phyloP scores from a whole-genome alignment of 371 early-diverging fungal species.

The Circinella umbellata region DNA sequence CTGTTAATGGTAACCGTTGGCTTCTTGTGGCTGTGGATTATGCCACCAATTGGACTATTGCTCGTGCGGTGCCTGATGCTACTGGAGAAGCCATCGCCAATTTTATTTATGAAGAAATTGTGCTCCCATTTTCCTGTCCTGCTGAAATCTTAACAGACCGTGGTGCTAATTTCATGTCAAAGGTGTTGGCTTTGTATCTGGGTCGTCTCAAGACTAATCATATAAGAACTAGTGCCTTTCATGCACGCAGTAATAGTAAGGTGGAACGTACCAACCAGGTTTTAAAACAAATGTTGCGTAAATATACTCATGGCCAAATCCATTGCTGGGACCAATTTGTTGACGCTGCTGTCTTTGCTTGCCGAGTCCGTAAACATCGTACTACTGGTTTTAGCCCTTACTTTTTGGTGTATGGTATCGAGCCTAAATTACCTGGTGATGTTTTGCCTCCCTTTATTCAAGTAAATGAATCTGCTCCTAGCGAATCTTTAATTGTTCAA shows the following conservation, averaged over 20 bases:
- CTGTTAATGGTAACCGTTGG: conserved; percentile 24
- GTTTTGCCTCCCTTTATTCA: conserved; percentile 1
- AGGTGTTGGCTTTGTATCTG: not conserved
- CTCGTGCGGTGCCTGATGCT: conserved; percentile 15
- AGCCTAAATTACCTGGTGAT: not conserved
- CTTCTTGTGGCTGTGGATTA: conserved; percentile 40
- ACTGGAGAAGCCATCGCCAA: conserved; percentile 13
- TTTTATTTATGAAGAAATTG: conserved; percentile 6
- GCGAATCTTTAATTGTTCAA: not conserved
- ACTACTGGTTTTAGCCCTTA: conserved; percentile 14
- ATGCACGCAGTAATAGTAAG: no score
- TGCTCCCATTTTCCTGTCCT: not conserved
- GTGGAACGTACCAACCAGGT: not conserved
- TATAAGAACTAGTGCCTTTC: not conserved
- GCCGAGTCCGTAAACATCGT: conserved; percentile 10
- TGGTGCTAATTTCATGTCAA: conserved; percentile 1
- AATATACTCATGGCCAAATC: conserved; percentile 4
- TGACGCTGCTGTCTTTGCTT: no score
- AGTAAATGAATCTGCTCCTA: not conserved
- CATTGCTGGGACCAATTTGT: conserved; percentile 10
- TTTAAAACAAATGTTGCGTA: conserved; percentile 1
- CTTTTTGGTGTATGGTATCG: conserved; percentile 12
- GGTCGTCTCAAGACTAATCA: not conserved
- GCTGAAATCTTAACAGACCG: not conserved
- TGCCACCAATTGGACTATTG: conserved; percentile 41